Conservation (phyloP, 495 filamentous ascomycete genomes). For the Cercophora newfieldiana region DNA sequence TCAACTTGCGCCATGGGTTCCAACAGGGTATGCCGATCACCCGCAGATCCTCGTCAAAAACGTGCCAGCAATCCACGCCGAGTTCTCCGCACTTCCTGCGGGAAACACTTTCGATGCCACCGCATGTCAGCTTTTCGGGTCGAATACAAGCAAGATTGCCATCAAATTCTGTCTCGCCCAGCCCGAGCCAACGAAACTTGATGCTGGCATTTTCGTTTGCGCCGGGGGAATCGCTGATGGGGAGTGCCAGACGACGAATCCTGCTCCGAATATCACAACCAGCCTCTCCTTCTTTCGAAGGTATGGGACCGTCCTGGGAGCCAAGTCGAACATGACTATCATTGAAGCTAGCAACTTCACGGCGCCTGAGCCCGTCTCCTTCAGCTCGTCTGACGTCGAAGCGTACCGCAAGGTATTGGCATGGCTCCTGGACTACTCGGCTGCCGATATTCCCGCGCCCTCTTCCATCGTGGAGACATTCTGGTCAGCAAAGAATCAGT, state of each 20-base stretch:
- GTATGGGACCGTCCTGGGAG: constrained; percentile 7
- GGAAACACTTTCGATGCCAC: neutral
- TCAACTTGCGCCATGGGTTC: constrained; percentile 11
- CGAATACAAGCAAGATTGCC: neutral
- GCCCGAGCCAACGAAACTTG: neutral
- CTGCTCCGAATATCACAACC: constrained; percentile 18
- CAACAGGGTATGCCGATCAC: constrained; percentile 7
- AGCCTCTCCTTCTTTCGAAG: constrained; percentile 4
- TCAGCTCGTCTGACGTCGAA: neutral
- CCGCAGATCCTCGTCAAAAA: constrained; percentile 2
- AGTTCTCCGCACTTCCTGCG: neutral
- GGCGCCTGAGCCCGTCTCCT: neutral
- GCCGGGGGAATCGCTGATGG: constrained; percentile 5
- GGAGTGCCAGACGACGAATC: neutral
- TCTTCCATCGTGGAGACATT: constrained; percentile 21
- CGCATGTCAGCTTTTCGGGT: neutral
- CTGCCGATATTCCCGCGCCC: constrained; percentile 15
- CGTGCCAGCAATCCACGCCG: neutral
- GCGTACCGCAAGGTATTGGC: constrained; percentile 10
- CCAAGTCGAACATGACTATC: constrained; percentile 16
- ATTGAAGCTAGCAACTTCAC: constrained; percentile 3
- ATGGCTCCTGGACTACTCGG: constrained; percentile 20
- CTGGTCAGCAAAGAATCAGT: constrained; percentile 10
- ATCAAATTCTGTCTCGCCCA: constrained; percentile 8
- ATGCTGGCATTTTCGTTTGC: constrained; percentile 16